These are phyloP conservation scores for Eucalyptus marginata DNA, from an alignment of 345 rosid genomes.

Conservation along the genomic window DNA sequence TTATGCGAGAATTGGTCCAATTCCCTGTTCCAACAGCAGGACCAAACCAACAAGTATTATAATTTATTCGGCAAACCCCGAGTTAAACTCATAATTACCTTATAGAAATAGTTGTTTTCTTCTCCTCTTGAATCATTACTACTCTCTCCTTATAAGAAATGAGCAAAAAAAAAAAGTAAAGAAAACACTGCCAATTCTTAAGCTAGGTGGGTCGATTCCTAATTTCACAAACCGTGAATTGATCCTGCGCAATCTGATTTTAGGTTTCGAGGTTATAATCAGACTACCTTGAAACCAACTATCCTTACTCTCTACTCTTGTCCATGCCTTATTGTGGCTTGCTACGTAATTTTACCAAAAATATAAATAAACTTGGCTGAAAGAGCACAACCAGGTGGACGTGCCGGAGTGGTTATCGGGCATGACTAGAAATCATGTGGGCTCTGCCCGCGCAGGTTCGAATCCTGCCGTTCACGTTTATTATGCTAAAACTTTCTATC, in stretches of 20 bases:
- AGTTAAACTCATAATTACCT: neutral
- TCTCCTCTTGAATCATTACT: neutral
- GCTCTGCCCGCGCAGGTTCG: conserved; percentile 93
- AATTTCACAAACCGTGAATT: neutral
- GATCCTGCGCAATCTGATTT: neutral
- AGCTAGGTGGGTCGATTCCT: neutral
- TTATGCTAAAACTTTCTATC: neutral
- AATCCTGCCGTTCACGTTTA: conserved; percentile 54
- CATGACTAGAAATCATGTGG: conserved; percentile 98
- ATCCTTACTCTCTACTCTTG: neutral
- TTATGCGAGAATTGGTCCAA: accelerated
- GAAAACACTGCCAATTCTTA: neutral
- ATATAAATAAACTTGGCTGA: neutral
- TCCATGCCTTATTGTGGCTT: neutral
- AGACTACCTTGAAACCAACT: neutral
- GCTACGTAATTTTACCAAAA: accelerated
- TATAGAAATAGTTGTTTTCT: accelerated
- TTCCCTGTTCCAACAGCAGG: accelerated
- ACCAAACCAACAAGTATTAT: accelerated
- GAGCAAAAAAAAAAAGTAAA: neutral
- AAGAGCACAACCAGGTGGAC: conserved; percentile 5
- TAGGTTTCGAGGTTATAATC: neutral
- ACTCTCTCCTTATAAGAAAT: neutral
- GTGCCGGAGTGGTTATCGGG: conserved; percentile 99
- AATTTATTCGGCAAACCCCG: neutral